Percentiles rank a stretch among this genome's conserved stretches.
phyloP scores from a whole-genome alignment of 1,284 basidiomycete genomes.

The Xanthoconium separans region DNA sequence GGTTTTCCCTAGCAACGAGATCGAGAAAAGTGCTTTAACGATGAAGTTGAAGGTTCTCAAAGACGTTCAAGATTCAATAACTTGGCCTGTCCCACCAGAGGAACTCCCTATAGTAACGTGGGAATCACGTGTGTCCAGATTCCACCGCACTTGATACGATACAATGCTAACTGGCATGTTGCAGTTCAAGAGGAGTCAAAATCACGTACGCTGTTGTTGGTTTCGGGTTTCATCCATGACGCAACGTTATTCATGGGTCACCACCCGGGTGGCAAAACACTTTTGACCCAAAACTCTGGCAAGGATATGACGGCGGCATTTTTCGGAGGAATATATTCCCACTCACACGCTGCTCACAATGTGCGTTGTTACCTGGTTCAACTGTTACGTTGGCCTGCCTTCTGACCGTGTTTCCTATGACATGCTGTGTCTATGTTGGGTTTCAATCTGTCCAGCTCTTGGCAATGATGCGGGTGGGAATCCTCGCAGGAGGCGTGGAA shows the following conservation, averaged over 20 bases:
- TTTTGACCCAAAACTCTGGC: conserved; percentile 66
- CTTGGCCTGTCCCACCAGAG: conserved; percentile 66
- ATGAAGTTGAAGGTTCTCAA: conserved; percentile 83
- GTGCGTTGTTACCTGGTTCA: conserved; percentile 39
- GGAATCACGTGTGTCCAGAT: conserved; percentile 64
- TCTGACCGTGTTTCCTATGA: conserved; percentile 2
- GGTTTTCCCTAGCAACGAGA: conserved; percentile 87
- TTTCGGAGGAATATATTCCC: conserved; percentile 81
- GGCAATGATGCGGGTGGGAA: conserved; percentile 81
- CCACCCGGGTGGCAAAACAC: conserved; percentile 77
- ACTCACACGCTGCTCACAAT: conserved; percentile 84
- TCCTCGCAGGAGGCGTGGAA: conserved; percentile 73
- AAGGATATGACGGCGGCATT: conserved; percentile 84
- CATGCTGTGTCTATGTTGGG: not conserved
- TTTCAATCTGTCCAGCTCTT: conserved; percentile 48
- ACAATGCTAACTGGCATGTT: conserved; percentile 4
- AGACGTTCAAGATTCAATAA: conserved; percentile 58
- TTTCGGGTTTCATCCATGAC: conserved; percentile 89
- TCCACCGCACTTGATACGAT: not conserved
- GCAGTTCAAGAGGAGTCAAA: conserved; percentile 69
- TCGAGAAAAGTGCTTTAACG: conserved; percentile 75
- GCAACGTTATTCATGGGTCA: conserved; percentile 71
- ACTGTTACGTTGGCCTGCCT: not conserved
- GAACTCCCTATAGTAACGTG: conserved; percentile 78
- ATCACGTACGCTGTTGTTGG: conserved; percentile 63